Conservation (phyloP, 495 filamentous ascomycete species). For the Cairneyella variabilis region DNA sequence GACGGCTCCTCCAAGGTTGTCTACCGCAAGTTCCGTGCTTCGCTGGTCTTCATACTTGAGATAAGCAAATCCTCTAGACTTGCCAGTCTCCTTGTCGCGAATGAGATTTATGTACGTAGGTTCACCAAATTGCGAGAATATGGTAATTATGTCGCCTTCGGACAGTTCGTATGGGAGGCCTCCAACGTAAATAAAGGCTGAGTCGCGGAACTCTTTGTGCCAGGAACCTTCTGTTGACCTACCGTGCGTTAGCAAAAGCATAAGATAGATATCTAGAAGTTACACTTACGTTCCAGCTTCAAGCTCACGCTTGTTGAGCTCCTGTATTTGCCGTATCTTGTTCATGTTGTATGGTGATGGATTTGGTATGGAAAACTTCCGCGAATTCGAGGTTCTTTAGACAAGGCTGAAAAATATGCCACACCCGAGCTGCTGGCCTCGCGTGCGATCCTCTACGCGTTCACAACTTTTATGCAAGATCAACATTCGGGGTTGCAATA, state of each 20-base stretch:
- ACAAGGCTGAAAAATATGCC: conserved; percentile 17
- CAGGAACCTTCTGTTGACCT: conserved; percentile 84
- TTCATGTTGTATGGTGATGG: conserved; percentile 60
- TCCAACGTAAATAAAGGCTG: conserved; percentile 94
- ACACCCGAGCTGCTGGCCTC: not conserved
- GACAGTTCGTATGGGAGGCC: conserved; percentile 91
- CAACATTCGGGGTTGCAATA: conserved; percentile 3
- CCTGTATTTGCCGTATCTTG: conserved; percentile 82
- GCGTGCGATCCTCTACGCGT: conserved; percentile 6
- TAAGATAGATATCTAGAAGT: not conserved
- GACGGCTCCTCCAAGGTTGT: conserved; percentile 85
- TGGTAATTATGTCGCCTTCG: conserved; percentile 92
- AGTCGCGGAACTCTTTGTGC: conserved; percentile 97
- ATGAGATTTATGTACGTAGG: conserved; percentile 85
- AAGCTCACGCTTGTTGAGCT: conserved; percentile 92
- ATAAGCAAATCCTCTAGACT: conserved; percentile 89
- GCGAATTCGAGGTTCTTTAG: not conserved
- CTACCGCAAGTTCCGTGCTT: conserved; percentile 90
- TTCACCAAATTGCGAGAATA: conserved; percentile 97
- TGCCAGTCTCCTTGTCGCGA: conserved; percentile 93
- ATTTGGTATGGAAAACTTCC: not conserved
- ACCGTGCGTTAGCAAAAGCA: conserved; percentile 13
- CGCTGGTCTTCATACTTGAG: conserved; percentile 98
- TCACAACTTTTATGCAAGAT: conserved; percentile 19
- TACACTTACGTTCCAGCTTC: conserved; percentile 70